Evolutionary conservation across 257 asterid genomes (phyloP).

Genomic region (Catharanthus roseus): DNA sequence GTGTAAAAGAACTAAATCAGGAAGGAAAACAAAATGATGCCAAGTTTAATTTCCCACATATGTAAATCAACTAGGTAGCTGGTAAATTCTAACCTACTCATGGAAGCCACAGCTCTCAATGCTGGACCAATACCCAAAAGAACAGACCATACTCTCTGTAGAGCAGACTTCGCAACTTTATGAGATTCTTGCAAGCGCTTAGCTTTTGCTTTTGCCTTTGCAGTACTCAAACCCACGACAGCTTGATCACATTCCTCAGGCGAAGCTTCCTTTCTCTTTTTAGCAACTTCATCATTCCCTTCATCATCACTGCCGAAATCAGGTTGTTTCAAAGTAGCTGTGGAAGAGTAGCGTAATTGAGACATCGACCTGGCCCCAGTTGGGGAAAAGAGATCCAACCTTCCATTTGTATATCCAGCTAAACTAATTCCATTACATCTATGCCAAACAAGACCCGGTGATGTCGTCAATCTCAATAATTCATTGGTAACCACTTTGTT

Average conservation of each 20-base stretch:
- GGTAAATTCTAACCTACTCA: constrained; percentile 56
- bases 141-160: constrained; percentile 55
- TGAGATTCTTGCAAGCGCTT: constrained; percentile 60
- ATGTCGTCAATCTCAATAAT: constrained; percentile 25
- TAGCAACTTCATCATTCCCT: constrained; percentile 44
- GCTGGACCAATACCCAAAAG: constrained; percentile 79
- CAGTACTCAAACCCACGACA: constrained; percentile 72
- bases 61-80: background rate
- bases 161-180: constrained; percentile 35
- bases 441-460: constrained; percentile 28
- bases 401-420: constrained; percentile 31
- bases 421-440: constrained; percentile 28
- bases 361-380: constrained; percentile 37
- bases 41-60: background rate
- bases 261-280: constrained; percentile 72
- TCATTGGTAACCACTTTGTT: constrained; percentile 25
- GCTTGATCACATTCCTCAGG: constrained; percentile 96
- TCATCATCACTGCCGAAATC: constrained; percentile 56
- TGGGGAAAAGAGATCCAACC: constrained; percentile 30
- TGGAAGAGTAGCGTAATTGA: constrained; percentile 50
- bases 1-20: background rate
- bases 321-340: constrained; percentile 66
- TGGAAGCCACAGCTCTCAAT: constrained; percentile 64
- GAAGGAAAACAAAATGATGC: background rate
- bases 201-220: constrained; percentile 86